Evolutionary conservation across 495 filamentous ascomycete species (phyloP), one percentile per base, ranked within the genome.

Genomic region (Neurospora discreta): DNA sequence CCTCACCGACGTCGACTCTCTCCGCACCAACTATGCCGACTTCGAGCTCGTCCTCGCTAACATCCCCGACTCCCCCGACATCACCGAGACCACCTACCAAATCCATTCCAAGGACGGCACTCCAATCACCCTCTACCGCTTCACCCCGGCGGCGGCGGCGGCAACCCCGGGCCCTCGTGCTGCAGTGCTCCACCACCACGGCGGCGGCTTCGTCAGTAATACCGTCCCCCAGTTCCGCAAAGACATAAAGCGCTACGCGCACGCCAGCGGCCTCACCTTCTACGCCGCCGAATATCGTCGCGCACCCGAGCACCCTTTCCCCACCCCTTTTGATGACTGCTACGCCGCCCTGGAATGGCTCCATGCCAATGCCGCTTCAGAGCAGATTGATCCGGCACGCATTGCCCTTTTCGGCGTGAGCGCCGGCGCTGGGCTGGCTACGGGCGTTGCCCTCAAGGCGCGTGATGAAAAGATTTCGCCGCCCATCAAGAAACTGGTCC

Each of bases 401-500:
- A 69, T 86, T 30, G 77, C 76, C 9, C 36, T 86, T 5, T 70
- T 73, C 15, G 85, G 85, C 13, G 36, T 73, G 15, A 82, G 79
- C 46, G 83, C 80, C 5, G 85, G 84, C 18, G 84, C 82, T 3
- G 80, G 80, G 2, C 30, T 85, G 11, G 81, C 80, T 3, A 77
- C 80, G 2, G 80, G 76, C 1, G 39, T 75, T 2, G 78, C 78
- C 2, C 76, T 84, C 8, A 69, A 76, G 76, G 78, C 79, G 11
- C 75, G 81, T 9, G 82, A 84, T 36, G 73, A 74, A 15, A 72
- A 73, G 33, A 23, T 80, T 10, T 46, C 20, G 8, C 77, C 79
- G 1, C 74, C 75, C n/a, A 39, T 83, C 4, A 75, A 71, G 2
- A 81, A 77, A 38, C 75, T 78, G 71, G 41, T 80, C 9, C 73